A percentile compares a stretch with the other conserved stretches of the same genome.
phyloP scores from a whole-genome alignment of 164 flowering plant species.

The Dillenia suffruticosa region DNA sequence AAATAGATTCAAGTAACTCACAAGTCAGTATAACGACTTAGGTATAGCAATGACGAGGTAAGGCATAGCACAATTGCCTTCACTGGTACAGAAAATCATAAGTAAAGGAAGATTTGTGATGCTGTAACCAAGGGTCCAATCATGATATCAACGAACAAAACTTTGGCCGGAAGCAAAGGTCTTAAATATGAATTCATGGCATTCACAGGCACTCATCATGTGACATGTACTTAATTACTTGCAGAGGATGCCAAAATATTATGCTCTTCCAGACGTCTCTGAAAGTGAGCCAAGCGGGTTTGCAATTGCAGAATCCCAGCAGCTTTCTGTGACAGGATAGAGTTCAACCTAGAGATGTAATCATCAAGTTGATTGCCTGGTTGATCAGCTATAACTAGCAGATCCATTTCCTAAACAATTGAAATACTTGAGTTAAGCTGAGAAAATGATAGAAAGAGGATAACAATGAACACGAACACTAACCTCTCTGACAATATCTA shows the following conservation, averaged over 20 bases:
- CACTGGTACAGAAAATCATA: too few relatives aligned
- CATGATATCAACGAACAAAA: too few relatives aligned
- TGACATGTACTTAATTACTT: constrained; percentile 12
- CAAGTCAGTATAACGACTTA: too few relatives aligned
- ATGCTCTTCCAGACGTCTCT: constrained; percentile 54
- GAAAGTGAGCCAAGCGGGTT: constrained; percentile 58
- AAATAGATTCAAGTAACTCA: too few relatives aligned
- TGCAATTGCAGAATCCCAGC: constrained; percentile 65
- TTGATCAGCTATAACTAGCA: constrained; percentile 64
- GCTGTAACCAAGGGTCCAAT: too few relatives aligned
- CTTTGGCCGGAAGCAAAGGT: too few relatives aligned
- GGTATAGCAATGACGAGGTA: too few relatives aligned
- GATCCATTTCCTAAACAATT: constrained; percentile 61
- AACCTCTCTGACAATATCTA: constrained; percentile 74
- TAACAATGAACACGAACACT: constrained; percentile 4
- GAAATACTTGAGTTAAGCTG: neutral
- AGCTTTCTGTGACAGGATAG: constrained; percentile 67
- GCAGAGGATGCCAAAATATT: constrained; percentile 52
- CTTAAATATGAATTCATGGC: too few relatives aligned
- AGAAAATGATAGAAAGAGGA: neutral
- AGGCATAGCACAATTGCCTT: too few relatives aligned
- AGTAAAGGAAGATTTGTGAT: too few relatives aligned
- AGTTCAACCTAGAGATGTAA: constrained; percentile 53
- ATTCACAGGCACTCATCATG: too few relatives aligned
- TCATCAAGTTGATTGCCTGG: constrained; percentile 76